Evolutionary conservation across 2,329 filamentous ascomycete species (phyloP).

Genomic region (Mariannaea elegans): DNA sequence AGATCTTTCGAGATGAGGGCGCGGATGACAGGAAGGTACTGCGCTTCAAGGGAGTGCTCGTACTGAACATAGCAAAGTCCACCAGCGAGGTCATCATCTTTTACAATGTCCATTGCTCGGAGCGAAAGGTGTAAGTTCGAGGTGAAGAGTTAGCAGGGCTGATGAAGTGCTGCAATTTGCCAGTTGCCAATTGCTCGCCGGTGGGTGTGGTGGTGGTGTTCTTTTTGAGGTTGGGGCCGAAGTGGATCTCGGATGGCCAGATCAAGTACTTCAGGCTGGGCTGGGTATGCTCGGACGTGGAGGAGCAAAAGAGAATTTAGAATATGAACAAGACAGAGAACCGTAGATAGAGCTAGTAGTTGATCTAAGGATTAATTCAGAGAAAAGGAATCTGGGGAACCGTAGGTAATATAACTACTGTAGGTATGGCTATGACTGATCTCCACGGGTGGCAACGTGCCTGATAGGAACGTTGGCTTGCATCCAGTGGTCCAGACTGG

Average conservation of each 20-base stretch:
- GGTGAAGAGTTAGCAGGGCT: not conserved
- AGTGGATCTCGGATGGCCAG: conserved; percentile 17
- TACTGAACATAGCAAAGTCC: conserved; percentile 70
- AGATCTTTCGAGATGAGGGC: conserved; percentile 95
- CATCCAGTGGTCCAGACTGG: not conserved
- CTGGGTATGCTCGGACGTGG: too few species aligned
- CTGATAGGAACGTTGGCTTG: conserved; percentile 2
- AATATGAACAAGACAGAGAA: not conserved
- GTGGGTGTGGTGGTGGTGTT: conserved; percentile 6
- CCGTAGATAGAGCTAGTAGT: not conserved
- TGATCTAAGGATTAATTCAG: not conserved
- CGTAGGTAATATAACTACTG: not conserved
- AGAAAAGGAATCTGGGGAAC: not conserved
- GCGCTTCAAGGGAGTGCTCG: conserved; percentile 65
- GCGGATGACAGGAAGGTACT: conserved; percentile 85
- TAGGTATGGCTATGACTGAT: conserved; percentile 4
- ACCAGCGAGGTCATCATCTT: conserved; percentile 48
- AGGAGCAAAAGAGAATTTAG: not conserved
- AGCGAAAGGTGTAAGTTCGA: not conserved
- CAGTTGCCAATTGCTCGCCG: not conserved
- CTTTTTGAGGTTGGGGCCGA: conserved; percentile 23
- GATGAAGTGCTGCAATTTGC: conserved; percentile 11
- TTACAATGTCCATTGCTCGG: conserved; percentile 46
- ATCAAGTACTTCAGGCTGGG: not conserved
- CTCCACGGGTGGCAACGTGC: not conserved